These are phyloP conservation scores for Xanthoparmelia taractica DNA, from an alignment of 495 filamentous ascomycete genomes.

Conservation along the genomic window DNA sequence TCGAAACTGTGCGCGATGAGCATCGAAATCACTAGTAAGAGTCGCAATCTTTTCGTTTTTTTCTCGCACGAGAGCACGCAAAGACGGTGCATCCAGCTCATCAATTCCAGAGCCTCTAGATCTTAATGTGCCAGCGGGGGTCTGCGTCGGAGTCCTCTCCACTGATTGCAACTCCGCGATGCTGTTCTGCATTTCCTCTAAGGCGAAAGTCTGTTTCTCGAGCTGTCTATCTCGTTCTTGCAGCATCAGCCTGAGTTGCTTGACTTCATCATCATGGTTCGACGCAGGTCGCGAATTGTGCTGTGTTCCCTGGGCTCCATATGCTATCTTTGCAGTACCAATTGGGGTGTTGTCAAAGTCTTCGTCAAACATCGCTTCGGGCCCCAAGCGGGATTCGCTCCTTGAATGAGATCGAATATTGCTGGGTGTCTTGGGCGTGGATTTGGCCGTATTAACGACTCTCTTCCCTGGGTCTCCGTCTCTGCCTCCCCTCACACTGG, in stretches of 20 bases:
- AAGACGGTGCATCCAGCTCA: conserved; percentile 64
- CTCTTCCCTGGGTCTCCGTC: conserved; percentile 54
- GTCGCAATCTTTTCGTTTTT: conserved; percentile 94
- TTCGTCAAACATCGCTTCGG: conserved; percentile 38
- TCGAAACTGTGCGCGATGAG: conserved; percentile 89
- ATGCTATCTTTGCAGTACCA: conserved; percentile 44
- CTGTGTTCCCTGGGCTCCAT: conserved; percentile 31
- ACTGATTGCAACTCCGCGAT: conserved; percentile 62
- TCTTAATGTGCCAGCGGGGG: conserved; percentile 34
- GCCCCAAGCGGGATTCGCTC: conserved; percentile 41
- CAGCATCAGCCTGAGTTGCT: conserved; percentile 56
- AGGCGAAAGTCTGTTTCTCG: conserved; percentile 69
- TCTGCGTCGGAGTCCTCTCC: conserved; percentile 23
- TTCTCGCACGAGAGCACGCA: conserved; percentile 77
- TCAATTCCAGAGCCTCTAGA: conserved; percentile 49
- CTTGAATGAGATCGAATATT: conserved; percentile 35
- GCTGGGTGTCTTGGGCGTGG: conserved; percentile 40
- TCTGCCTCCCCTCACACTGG: conserved; percentile 46
- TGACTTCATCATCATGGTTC: conserved; percentile 58
- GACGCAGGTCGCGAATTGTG: conserved; percentile 42
- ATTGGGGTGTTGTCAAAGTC: conserved; percentile 49
- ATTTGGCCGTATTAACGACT: conserved; percentile 28
- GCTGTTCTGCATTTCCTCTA: conserved; percentile 79
- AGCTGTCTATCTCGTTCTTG: conserved; percentile 80
- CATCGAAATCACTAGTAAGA: conserved; percentile 90